phyloP scores from a whole-genome alignment of 2,329 filamentous ascomycete genomes.

The Lachnellula cervina region DNA sequence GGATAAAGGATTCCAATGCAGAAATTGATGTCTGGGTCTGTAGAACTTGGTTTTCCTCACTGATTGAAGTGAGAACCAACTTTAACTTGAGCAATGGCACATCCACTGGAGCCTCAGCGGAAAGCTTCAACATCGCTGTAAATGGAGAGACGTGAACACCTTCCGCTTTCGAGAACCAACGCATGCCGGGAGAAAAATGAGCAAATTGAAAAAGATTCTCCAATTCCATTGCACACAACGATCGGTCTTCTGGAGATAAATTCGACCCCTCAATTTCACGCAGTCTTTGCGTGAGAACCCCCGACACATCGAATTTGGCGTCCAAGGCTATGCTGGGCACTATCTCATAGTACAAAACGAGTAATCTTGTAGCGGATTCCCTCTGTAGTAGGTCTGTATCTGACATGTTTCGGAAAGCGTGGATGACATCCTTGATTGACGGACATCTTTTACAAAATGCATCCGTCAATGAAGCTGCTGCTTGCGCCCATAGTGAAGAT shows the following conservation, averaged over 20 bases:
- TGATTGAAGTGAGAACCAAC: constrained; percentile 54
- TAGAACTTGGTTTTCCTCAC: constrained; percentile 63
- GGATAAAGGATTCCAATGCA: constrained; percentile 45
- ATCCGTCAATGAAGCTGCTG: constrained; percentile 60
- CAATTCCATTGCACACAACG: constrained; percentile 66
- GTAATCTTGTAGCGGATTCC: constrained; percentile 70
- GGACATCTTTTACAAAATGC: constrained; percentile 77
- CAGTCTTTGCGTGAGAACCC: constrained; percentile 66
- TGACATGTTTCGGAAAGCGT: constrained; percentile 64
- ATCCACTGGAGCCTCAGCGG: constrained; percentile 43
- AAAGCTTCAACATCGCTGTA: constrained; percentile 61
- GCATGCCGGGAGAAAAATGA: constrained; percentile 74
- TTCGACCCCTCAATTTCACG: constrained; percentile 50
- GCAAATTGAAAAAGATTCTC: constrained; percentile 79
- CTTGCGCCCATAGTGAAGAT: constrained; percentile 61
- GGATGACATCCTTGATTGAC: constrained; percentile 73
- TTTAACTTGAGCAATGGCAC: constrained; percentile 48
- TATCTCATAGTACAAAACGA: constrained; percentile 80
- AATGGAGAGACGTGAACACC: constrained; percentile 64
- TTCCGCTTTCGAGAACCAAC: constrained; percentile 79
- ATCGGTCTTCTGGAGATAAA: constrained; percentile 41
- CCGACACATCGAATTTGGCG: constrained; percentile 83
- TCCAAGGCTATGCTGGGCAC: constrained; percentile 74
- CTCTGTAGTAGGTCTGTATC: constrained; percentile 68
- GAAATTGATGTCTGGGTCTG: constrained; percentile 40